phyloP scores from a whole-genome alignment of 2,329 filamentous ascomycete genomes.

The Verticillium klebahnii region DNA sequence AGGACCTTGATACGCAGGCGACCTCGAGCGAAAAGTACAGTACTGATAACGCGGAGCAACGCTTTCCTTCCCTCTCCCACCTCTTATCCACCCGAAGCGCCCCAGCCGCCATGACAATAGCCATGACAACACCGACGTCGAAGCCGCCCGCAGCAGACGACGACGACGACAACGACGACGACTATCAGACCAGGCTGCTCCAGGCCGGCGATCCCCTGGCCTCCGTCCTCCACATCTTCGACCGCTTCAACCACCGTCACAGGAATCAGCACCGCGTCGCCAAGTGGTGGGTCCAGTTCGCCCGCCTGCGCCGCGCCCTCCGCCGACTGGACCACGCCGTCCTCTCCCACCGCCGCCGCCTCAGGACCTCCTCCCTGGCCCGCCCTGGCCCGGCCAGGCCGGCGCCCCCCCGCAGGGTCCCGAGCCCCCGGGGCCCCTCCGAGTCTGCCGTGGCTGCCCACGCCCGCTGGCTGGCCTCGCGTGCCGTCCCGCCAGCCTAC shows the following conservation, averaged over 20 bases:
- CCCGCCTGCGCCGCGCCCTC: constrained; percentile 64
- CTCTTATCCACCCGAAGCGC: too few species aligned
- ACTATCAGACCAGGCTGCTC: neutral
- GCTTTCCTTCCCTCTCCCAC: too few species aligned
- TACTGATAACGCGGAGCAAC: too few species aligned
- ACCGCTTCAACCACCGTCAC: constrained; percentile 76
- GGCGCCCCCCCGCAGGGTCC: neutral
- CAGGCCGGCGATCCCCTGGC: constrained; percentile 20
- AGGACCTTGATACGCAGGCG: too few species aligned
- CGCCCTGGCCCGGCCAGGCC: neutral
- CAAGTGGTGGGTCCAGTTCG: constrained; percentile 76
- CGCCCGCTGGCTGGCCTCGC: constrained; percentile 22
- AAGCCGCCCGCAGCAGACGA: too few species aligned
- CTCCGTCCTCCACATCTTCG: constrained; percentile 51
- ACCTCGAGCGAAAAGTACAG: too few species aligned
- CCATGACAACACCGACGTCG: neutral
- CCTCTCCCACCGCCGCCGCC: constrained; percentile 12
- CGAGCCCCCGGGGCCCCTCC: neutral
- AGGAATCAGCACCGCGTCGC: constrained; percentile 82
- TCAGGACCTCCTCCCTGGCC: neutral
- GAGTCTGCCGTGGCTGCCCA: neutral
- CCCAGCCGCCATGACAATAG: too few species aligned
- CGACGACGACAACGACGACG: neutral
- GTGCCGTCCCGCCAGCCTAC: constrained; percentile 28
- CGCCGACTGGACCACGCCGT: constrained; percentile 43